Percentiles rank a stretch among this genome's conserved stretches.
Conservation (phyloP, 1,139 yeast genomes). For the Kodamaea sp. region DNA sequence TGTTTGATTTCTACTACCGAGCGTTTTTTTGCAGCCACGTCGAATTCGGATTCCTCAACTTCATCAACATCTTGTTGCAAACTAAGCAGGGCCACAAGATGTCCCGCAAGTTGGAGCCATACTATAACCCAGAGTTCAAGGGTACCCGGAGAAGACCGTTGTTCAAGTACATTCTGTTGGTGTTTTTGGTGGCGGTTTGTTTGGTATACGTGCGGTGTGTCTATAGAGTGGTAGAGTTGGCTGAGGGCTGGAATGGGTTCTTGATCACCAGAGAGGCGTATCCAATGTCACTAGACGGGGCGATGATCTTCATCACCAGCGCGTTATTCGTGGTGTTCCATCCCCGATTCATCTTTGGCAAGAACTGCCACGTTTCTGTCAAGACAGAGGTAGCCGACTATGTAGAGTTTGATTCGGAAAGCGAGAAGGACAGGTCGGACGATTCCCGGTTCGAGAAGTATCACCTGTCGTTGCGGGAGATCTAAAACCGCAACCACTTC, state of each 20-base stretch:
- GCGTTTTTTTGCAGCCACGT: slow-evolving; percentile 23
- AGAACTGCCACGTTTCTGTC: slow-evolving; percentile 15
- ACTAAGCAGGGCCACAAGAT: slow-evolving; percentile 21
- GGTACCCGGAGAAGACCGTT: slow-evolving; percentile 17
- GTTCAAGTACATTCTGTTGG: slow-evolving; percentile 27
- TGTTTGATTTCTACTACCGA: slow-evolving; percentile 29
- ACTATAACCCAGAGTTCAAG: slow-evolving; percentile 19
- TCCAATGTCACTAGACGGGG: slow-evolving; percentile 30
- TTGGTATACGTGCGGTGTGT: slow-evolving; percentile 33
- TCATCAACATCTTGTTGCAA: slow-evolving; percentile 23
- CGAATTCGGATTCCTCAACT: slow-evolving; percentile 13
- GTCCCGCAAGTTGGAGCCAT: slow-evolving; percentile 18
- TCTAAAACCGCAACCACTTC: no score
- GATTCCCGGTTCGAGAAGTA: no score
- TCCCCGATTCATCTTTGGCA: slow-evolving; percentile 30
- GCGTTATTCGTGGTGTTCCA: slow-evolving; percentile 24
- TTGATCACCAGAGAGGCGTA: slow-evolving; percentile 34
- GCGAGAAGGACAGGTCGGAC: no score
- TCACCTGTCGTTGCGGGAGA: no score
- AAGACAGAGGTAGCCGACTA: slow-evolving; percentile 5
- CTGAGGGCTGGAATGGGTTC: slow-evolving; percentile 37
- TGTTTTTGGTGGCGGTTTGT: slow-evolving; percentile 20
- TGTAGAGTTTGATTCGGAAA: slow-evolving; percentile 1
- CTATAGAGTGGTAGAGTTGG: slow-evolving; percentile 33
- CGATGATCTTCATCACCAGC: slow-evolving; percentile 23